Evolutionary conservation across 257 asterid genomes (phyloP), one percentile per base, ranked within the genome.

Genomic region (Haberlea rhodopensis): DNA sequence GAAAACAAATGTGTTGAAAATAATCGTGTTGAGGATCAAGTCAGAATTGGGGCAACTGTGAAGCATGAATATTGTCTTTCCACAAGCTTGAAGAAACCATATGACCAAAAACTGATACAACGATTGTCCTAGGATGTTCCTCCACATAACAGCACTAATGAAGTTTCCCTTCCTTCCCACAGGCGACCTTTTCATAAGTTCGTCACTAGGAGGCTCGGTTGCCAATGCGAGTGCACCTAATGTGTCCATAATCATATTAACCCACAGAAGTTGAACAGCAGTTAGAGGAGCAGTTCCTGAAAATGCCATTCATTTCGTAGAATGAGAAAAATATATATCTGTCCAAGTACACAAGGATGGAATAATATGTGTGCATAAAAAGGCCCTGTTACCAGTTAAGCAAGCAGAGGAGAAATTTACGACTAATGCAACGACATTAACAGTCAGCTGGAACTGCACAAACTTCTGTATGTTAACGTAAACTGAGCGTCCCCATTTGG

Each of bases 241-340:
- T 2, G 97, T 92, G 80, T 92, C 99, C 99, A 92, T 92, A 52
- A 92, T 92, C 99, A 92, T 92, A 68, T 92, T 92, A 23, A 92
- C 99, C 99, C 99, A 92, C 78, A 92, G 74, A 22, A 92, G 97
- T 63, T 92, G 99, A 65, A 92, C 99, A 27, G 99, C 99, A 23
- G 99, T 92, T 5, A 92, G 88, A 57, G 82, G 82, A 51, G 83
- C 81, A 28, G 68, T 75, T 27, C 97, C 97, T 90, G 85, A 34
- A 51, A 58, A 18, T 29, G 31, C 48, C 57, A 48, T n/a, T n/a
- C n/a, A n/a, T 69, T 51, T 49, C 19, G 6, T 23, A 56, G 32
- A 2, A 22, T 70, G 48, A 7, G 46, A 67, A 27, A 53, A 32
- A 49, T 20, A 56, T 49, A 11, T 31, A 4, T 6, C 24, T 20